Base-by-base conservation (phyloP, 2,329 filamentous ascomycete genomes). In the Xenosphaeropsis pyriputrescens region DNA sequence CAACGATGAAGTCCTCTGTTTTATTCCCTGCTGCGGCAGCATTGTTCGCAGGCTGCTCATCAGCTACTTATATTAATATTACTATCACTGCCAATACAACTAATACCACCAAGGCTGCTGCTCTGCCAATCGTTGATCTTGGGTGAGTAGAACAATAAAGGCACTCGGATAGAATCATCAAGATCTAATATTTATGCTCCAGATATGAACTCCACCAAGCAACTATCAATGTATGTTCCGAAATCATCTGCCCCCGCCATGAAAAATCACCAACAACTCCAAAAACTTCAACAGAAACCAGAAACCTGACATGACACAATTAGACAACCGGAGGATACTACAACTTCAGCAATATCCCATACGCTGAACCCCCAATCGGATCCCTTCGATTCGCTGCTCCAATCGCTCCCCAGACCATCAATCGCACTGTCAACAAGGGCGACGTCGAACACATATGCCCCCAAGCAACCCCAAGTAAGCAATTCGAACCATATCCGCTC, bases 331-430 rank as follows among this genome's bases (percentile, higher is more conserved):
- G 55, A 5, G 39, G 48, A 30, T 60, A 58, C 39, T 62, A 59
- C 45, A 50, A 50, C 15, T 62, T 62, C 46, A 55, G 47, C 38
- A 64, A 63, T n/a, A 60, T 68, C 35, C 53, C 61, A 18, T 68
- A 61, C 42, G 64, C 61, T 1, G 58, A 56, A 7, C 51, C 62
- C n/a, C 64, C 64, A 5, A 46, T 55, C 1, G 64, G 63, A 14
- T 44, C 53, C 11, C 51, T 65, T 5, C 57, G 63, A 42, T 68
- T 64, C 56, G 56, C 61, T 34, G 51, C 57, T 17, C 63, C 64
- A 3, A 39, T 50, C 12, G 50, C 52, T n/a, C 40, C 52, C 3
- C 54, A 51, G 1, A 43, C 47, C 1, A 39, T 45, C 9, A 50
- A 58, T 19, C 48, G 52, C 9, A 56, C 50, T 1, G 40, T 59